Conservation (phyloP, 192 early-diverging fungal species). For the Backusella sp. region DNA sequence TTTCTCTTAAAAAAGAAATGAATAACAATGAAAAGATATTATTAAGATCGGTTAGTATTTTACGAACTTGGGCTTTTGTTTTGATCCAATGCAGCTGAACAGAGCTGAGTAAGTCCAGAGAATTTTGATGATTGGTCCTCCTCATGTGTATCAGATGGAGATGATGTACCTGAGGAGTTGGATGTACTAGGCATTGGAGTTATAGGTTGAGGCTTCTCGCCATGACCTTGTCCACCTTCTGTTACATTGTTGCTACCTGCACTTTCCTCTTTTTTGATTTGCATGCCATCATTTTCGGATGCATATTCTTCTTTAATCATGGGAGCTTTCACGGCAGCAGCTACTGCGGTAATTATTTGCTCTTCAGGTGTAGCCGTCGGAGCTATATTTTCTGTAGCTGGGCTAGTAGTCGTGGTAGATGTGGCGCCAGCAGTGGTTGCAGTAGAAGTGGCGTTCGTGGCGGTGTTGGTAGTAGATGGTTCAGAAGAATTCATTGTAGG, state of each 20-base stretch:
- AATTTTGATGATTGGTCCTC: constrained; percentile 16
- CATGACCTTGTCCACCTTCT: not conserved
- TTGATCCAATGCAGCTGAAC: constrained; percentile 20
- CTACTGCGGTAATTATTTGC: not conserved
- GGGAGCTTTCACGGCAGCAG: not conserved
- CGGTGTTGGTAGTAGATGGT: not conserved
- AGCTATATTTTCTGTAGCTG: not conserved
- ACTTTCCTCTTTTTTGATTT: not conserved
- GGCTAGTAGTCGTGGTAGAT: not conserved
- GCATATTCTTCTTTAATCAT: not conserved
- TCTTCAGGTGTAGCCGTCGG: not conserved
- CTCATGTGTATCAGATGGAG: constrained; percentile 17
- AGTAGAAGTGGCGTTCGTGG: not conserved
- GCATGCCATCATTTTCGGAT: not conserved
- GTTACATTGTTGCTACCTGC: not conserved
- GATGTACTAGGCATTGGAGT: constrained; percentile 35
- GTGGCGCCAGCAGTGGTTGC: not conserved
- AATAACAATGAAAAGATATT: not conserved
- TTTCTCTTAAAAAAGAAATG: not conserved
- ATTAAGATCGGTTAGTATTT: not conserved
- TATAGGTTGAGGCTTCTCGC: constrained; percentile 25
- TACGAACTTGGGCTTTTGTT: not conserved
- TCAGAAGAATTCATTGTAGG: not conserved
- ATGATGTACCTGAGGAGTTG: constrained; percentile 25
- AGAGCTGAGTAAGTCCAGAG: constrained; percentile 22